Evolutionary conservation across 2,329 filamentous ascomycete species (phyloP).

Genomic region (Penicillium brevicompactum): DNA sequence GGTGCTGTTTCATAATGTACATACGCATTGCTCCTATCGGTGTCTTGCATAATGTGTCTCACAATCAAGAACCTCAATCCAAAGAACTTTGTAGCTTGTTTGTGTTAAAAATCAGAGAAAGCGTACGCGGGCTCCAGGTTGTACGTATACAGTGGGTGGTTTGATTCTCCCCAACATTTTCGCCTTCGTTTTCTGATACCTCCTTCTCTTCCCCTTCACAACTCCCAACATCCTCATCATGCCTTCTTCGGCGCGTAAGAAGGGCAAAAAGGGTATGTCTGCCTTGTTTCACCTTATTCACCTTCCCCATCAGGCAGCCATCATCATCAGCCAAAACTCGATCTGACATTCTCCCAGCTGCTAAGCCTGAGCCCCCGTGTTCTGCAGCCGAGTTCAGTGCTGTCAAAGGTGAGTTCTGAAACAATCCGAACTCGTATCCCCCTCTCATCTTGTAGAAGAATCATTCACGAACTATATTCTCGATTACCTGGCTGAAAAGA

Average conservation of each 20-base stretch:
- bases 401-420: conserved; percentile 1
- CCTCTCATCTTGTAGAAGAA: too few species aligned
- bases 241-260: background rate
- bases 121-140: background rate
- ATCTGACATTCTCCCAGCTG: background rate
- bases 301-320: background rate
- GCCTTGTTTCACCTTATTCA: background rate
- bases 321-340: background rate
- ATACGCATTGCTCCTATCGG: background rate
- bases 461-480: too few species aligned
- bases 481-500: too few species aligned
- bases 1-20: background rate
- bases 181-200: background rate
- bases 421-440: background rate
- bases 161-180: background rate
- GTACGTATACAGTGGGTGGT: background rate
- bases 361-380: background rate
- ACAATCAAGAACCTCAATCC: background rate
- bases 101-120: background rate
- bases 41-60: background rate
- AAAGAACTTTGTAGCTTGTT: background rate
- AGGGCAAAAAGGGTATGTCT: conserved; percentile 1
- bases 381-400: background rate
- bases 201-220: background rate
- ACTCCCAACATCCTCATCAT: background rate